Conservation (phyloP, 2,329 filamentous ascomycete species). For the Apiospora sp. region DNA sequence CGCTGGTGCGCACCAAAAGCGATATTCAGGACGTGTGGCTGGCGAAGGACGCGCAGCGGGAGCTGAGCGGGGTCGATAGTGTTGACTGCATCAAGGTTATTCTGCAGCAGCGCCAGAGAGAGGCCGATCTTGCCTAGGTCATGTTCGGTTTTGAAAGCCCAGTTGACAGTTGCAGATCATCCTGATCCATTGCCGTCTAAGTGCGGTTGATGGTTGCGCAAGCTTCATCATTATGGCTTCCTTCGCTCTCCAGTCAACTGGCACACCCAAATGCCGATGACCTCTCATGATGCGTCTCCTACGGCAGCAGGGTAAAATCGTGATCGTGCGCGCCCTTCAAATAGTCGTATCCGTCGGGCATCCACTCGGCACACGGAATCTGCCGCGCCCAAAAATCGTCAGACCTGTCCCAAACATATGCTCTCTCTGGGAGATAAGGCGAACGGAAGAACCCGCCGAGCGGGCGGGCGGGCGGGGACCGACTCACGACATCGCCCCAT, state of each 20-base stretch:
- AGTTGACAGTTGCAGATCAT: neutral
- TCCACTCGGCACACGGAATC: slow-evolving; percentile 45
- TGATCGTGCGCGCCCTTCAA: slow-evolving; percentile 46
- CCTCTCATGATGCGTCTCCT: neutral
- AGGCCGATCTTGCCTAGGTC: slow-evolving; percentile 31
- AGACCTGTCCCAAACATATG: too few species aligned
- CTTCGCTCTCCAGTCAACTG: neutral
- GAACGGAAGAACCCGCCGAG: neutral
- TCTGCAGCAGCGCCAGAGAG: slow-evolving; percentile 35
- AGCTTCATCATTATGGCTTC: neutral
- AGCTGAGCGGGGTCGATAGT: slow-evolving; percentile 39
- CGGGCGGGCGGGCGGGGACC: neutral
- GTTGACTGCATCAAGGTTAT: slow-evolving; percentile 42
- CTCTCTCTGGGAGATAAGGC: neutral
- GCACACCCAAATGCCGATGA: neutral
- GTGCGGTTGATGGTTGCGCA: neutral
- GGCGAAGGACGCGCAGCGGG: slow-evolving; percentile 39
- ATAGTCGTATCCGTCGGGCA: slow-evolving; percentile 46
- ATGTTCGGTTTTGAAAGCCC: neutral
- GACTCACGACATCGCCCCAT: slow-evolving; percentile 42
- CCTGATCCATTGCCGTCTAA: neutral
- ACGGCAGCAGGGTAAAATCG: slow-evolving; percentile 42
- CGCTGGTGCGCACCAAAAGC: slow-evolving; percentile 37
- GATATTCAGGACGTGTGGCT: slow-evolving; percentile 43
- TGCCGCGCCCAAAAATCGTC: too few species aligned